Evolutionary conservation across 75 land plant species (phyloP), one percentile per base, ranked within the genome.

Genomic region (Sequoia sempervirens): DNA sequence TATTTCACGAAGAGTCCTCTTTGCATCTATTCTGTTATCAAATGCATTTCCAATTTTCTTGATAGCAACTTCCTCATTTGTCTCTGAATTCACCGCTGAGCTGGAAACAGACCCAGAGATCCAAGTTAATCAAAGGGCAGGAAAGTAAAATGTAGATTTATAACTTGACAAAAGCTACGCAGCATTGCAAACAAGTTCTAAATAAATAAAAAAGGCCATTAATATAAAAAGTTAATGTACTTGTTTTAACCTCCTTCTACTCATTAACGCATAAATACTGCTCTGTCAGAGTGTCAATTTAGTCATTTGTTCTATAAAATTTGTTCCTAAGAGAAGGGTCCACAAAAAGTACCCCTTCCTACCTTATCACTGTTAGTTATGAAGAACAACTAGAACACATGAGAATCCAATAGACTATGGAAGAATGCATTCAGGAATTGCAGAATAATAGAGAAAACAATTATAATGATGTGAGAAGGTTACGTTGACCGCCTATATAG

Each of bases 21-120:
- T 96, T 46, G 98, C 97, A 92, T 96, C 97, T 80, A 96, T 95
- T 69, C 98, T 90, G 83, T 96, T 95, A 75, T 96, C 98, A 87
- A 96, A 96, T 30, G 98, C 97, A 83, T 95, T 95, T 12, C 98
- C 98, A 87, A 96, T 91, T 86, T 96, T 96, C 89, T 96, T 96
- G 68, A 96, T 96, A n/a, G 98, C 98, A 82, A 96, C 97, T 87
- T 96, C 95, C 83, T 96, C 97, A 28, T 84, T 84, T n/a, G 98
- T 96, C 85, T 92, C 95, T 2, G 92, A 80, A 84, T 96, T 93
- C 80, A 93, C 80, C 17, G 97, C 97, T 83, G 98, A 94, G 87
- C 99, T 96, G 87, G 81, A 52, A 54, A 83, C 73, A 86, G 15
- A 73, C 43, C 89, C 18, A 89, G 86, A 80, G 30, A 78, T 43